Evolutionary conservation across 176 grass and related monocot species (phyloP).

Genomic region (Lolium multiflorum): DNA sequence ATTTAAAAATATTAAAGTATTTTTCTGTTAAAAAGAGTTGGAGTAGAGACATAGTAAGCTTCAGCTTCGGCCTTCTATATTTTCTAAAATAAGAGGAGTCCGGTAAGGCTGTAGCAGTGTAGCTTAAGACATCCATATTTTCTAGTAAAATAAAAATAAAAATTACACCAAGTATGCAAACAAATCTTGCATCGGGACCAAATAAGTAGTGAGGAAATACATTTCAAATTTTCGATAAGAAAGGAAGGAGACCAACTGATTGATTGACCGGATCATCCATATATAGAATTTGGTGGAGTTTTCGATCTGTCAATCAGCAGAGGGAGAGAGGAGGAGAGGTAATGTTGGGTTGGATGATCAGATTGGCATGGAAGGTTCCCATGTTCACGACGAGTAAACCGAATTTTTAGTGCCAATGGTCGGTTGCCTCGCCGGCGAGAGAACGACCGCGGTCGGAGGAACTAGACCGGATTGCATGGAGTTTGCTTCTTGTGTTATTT

Average conservation of each 20-base stretch:
- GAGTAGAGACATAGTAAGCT: too few relatives aligned
- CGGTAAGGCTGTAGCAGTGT: too few relatives aligned
- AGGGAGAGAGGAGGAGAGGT: not conserved
- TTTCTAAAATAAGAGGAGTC: too few relatives aligned
- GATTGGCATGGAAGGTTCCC: not conserved
- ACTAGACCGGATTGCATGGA: not conserved
- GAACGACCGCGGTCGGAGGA: not conserved
- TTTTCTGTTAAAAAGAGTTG: too few relatives aligned
- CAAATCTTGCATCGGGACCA: too few relatives aligned
- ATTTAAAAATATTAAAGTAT: too few relatives aligned
- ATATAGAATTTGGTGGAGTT: not conserved
- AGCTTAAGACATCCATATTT: too few relatives aligned
- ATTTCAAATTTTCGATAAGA: not conserved
- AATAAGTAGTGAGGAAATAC: too few relatives aligned
- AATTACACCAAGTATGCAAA: too few relatives aligned
- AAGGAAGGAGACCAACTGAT: constrained; percentile 14
- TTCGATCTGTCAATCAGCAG: constrained; percentile 27
- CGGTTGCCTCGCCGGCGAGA: not conserved
- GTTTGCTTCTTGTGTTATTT: not conserved
- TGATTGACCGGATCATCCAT: not conserved
- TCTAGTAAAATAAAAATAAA: too few relatives aligned
- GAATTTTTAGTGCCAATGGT: not conserved
- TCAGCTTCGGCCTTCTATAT: too few relatives aligned
- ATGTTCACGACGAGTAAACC: not conserved
- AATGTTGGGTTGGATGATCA: not conserved